Conservation (phyloP, 495 filamentous ascomycete species). For the Hypoxylon crocopeplum region DNA sequence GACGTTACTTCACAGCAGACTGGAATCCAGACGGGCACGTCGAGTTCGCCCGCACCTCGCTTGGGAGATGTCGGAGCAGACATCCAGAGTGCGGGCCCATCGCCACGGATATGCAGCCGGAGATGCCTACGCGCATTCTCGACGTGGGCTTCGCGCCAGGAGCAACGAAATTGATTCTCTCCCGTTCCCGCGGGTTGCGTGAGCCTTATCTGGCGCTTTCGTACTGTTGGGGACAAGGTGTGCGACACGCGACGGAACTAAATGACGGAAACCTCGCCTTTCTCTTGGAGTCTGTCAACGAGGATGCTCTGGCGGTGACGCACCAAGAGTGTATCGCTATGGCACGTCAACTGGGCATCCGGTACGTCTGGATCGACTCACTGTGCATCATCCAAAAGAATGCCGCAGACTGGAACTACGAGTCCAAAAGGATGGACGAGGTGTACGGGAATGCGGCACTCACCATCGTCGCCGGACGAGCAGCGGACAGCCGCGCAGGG, state of each 20-base stretch:
- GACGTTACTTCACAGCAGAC: constrained; percentile 6
- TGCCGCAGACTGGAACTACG: constrained; percentile 28
- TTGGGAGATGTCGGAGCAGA: neutral
- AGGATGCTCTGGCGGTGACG: constrained; percentile 21
- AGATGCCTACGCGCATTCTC: constrained; percentile 37
- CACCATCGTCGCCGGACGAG: constrained; percentile 26
- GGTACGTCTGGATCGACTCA: constrained; percentile 41
- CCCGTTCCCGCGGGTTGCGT: neutral
- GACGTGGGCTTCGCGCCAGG: constrained; percentile 16
- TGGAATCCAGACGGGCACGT: constrained; percentile 17
- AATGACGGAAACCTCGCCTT: constrained; percentile 16
- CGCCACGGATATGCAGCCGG: neutral
- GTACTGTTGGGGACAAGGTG: constrained; percentile 36
- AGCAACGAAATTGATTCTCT: constrained; percentile 10
- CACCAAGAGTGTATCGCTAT: constrained; percentile 33
- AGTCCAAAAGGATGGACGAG: constrained; percentile 31
- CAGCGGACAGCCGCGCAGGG: constrained; percentile 18
- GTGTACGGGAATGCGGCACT: constrained; percentile 35
- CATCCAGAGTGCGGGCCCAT: constrained; percentile 19
- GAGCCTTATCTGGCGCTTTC: constrained; percentile 33
- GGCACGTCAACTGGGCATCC: constrained; percentile 33
- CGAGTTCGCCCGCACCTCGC: constrained; percentile 8
- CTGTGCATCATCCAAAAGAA: constrained; percentile 40
- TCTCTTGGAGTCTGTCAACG: constrained; percentile 26
- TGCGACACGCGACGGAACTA: constrained; percentile 16